Conservation (phyloP, 2,329 filamentous ascomycete species). For the Lecanoromycetidae sp. region DNA sequence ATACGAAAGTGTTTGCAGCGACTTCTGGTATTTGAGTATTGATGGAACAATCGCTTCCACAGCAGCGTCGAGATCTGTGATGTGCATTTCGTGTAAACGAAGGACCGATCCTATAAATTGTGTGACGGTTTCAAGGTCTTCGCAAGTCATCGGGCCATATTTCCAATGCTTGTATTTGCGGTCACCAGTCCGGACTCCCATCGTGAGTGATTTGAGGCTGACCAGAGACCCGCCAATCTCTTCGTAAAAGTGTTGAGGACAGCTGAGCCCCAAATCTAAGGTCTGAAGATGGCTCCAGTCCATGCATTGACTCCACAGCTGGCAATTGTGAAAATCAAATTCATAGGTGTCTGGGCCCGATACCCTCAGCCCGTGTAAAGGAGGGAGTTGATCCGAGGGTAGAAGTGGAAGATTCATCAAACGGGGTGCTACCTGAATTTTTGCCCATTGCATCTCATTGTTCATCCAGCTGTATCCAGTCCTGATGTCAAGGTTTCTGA, state of each 20-base stretch:
- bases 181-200: background rate
- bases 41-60: background rate
- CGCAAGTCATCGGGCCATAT: background rate
- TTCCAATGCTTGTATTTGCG: too few species aligned
- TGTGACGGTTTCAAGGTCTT: background rate
- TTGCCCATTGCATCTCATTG: background rate
- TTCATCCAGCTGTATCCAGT: too few species aligned
- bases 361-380: background rate
- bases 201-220: background rate
- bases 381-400: background rate
- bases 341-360: background rate
- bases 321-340: background rate
- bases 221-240: background rate
- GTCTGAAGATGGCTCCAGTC: background rate
- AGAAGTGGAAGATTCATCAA: too few species aligned
- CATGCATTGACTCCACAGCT: background rate
- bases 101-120: background rate
- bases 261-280: background rate
- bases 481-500: too few species aligned
- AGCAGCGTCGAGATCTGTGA: background rate
- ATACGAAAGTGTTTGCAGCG: background rate
- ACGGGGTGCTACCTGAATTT: too few species aligned
- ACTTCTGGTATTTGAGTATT: background rate
- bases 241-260: background rate
- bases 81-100: background rate